phyloP scores from a whole-genome alignment of 2,329 filamentous ascomycete genomes.

The Xylaria sp. region DNA sequence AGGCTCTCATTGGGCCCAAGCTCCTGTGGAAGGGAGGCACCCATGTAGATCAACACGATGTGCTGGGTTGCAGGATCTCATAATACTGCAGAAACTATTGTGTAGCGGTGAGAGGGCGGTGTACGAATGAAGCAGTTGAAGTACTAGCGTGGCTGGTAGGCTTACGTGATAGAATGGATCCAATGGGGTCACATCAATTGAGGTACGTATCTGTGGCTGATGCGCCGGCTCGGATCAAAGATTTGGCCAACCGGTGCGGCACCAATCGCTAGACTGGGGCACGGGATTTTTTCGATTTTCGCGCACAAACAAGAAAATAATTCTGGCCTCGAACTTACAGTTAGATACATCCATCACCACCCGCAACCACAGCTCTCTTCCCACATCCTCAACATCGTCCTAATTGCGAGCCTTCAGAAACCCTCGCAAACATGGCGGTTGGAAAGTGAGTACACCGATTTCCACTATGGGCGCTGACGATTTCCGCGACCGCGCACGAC shows the following conservation, averaged over 20 bases:
- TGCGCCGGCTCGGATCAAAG: not conserved
- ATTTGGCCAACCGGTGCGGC: slow-evolving; percentile 1
- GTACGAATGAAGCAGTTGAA: not conserved
- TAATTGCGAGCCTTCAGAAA: slow-evolving; percentile 41
- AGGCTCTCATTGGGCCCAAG: not conserved
- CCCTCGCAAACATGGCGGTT: slow-evolving; percentile 77
- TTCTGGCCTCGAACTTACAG: slow-evolving; percentile 35
- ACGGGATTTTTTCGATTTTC: slow-evolving; percentile 29
- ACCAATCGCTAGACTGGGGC: slow-evolving; percentile 23
- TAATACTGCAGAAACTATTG: not conserved
- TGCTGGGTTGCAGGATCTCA: not conserved
- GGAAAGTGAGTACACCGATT: slow-evolving; percentile 64
- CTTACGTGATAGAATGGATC: not conserved
- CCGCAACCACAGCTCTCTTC: slow-evolving; percentile 30
- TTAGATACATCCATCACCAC: slow-evolving; percentile 35
- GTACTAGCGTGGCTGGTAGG: not conserved
- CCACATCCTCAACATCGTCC: slow-evolving; percentile 37
- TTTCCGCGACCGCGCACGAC: not conserved
- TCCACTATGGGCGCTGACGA: slow-evolving; percentile 2
- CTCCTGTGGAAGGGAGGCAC: not conserved
- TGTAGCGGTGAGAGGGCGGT: not conserved
- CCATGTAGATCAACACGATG: not conserved
- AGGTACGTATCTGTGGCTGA: not conserved
- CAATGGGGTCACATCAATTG: no score
- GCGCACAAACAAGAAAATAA: slow-evolving; percentile 38